Evolutionary conservation across 208 protist species (phyloP), one percentile per base, ranked within the genome.

Genomic region (Phytomonas francai): DNA sequence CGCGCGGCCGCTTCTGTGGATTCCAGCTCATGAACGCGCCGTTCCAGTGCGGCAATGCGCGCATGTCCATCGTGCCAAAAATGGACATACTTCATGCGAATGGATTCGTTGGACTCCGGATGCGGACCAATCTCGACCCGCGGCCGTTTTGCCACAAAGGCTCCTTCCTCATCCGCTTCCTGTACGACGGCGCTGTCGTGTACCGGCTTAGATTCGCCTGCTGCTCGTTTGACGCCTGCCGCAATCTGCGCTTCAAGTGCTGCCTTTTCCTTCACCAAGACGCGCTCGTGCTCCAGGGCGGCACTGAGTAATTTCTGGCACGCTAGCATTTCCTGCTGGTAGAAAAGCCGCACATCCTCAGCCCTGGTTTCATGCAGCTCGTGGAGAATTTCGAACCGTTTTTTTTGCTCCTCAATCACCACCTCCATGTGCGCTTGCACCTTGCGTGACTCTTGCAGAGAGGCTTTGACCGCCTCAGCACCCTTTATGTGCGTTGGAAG

Each of bases 41-140:
- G 70, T 59, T 78, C 76, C 63, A 91, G 70, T 30, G 66, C 74
- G 22, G 71, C 59, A 28, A 91, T 74, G 39, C 70, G 78, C 45
- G 88, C 83, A 6, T 84, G 70, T 19, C 85, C 85, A 22, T 85
- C 80, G 67, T 79, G 78, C 80, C 84, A 94, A 68, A 91, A 94
- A 42, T 78, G 79, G 27, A 89, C 74, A 33, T 83, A 64, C 59
- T 91, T 77, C 11, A 70, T 76, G 27, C 83, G 80, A 25, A 89
- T 78, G n/a, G 85, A 91, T 33, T 62, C 14, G 80, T 73, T 1
- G 80, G 80, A 68, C 85, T 73, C 31, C 65, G 69, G 59, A 59
- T 76, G 25, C 59, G 72, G 45, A 81, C 79, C 39, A 75, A 58
- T 6, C 67, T 89, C 78, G 1, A 81, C 61, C 2, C 87, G 72